Conservation (phyloP, 441 rosid genomes). For the Aquilaria agallochum region DNA sequence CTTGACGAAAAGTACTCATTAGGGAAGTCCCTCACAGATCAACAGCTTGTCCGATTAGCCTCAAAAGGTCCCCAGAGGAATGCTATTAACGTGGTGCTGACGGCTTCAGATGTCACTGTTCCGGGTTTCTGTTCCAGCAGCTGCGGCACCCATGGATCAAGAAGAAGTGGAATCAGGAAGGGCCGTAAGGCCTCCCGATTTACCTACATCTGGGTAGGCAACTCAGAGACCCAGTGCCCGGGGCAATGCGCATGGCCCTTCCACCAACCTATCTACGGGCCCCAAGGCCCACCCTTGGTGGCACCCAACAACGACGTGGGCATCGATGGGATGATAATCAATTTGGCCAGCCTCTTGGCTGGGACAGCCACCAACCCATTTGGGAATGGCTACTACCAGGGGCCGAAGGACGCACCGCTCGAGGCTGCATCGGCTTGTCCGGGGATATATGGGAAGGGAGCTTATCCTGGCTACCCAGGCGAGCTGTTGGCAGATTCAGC, state of each 20-base stretch:
- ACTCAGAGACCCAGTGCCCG: slow-evolving; percentile 57
- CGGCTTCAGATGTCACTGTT: slow-evolving; percentile 55
- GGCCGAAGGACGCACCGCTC: slow-evolving; percentile 50
- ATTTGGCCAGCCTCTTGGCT: slow-evolving; percentile 49
- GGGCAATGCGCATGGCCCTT: slow-evolving; percentile 75
- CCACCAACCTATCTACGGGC: slow-evolving; percentile 66
- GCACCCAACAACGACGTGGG: slow-evolving; percentile 66
- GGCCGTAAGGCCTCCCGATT: slow-evolving; percentile 27
- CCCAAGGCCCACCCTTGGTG: slow-evolving; percentile 47
- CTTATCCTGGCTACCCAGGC: slow-evolving; percentile 59
- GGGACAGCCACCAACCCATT: slow-evolving; percentile 68
- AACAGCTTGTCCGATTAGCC: slow-evolving; percentile 41
- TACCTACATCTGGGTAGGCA: slow-evolving; percentile 64
- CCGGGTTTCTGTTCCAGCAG: slow-evolving; percentile 59
- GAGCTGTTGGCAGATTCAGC: slow-evolving; percentile 35
- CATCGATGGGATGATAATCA: slow-evolving; percentile 59
- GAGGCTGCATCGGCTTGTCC: slow-evolving; percentile 63
- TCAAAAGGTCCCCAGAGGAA: slow-evolving; percentile 43
- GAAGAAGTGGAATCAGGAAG: slow-evolving; percentile 9
- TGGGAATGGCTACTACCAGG: slow-evolving; percentile 57
- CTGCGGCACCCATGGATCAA: slow-evolving; percentile 61
- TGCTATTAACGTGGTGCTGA: slow-evolving; percentile 57
- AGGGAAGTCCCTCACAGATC: slow-evolving; percentile 44
- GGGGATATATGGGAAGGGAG: slow-evolving; percentile 50
- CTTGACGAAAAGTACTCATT: slow-evolving; percentile 46